Percentiles rank a stretch among this genome's conserved stretches.
Conservation (phyloP, 176 grass and related monocot species). For the Hordeum vulgare region MorexV3_pseudomolecules_assembly NC_058524.1:522318620-522319119, state of each 20-base stretch:
- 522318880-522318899: not conserved
- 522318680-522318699: constrained; percentile 26
- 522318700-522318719: not conserved
- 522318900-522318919: not conserved
- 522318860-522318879: not conserved
- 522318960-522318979: not conserved
- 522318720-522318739: not conserved
- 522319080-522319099: no score
- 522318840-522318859: not conserved
- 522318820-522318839: not conserved
- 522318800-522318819: not conserved
- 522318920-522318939: not conserved
- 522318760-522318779: not conserved
- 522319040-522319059: not conserved
- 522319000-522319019: not conserved
- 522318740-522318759: not conserved
- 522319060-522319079: no score
- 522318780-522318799: not conserved
- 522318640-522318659: constrained; percentile 74
- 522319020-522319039: not conserved
- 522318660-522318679: constrained; percentile 68
- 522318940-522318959: not conserved
- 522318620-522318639: constrained; percentile 91
- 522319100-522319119: no score
- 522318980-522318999: not conserved